Evolutionary conservation across 148 eudicot species (phyloP).

Genomic region (Talinum fruticosum): DNA sequence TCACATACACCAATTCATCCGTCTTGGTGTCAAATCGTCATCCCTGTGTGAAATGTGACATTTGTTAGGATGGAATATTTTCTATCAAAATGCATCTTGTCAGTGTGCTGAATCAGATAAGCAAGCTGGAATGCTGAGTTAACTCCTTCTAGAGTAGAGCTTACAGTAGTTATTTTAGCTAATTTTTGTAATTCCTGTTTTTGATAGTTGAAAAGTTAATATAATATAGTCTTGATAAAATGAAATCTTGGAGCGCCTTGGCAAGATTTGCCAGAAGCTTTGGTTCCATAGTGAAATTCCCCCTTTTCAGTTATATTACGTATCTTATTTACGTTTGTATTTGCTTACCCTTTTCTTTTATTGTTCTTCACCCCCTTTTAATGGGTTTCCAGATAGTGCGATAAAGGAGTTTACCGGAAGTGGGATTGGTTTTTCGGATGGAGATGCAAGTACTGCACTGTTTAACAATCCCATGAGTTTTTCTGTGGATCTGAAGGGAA

Average conservation of each 20-base stretch:
- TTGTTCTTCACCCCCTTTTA: neutral
- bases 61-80: neutral
- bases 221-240: neutral
- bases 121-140: neutral
- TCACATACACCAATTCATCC: too few species aligned
- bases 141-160: neutral
- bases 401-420: conserved; percentile 47
- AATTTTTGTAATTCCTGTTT: neutral
- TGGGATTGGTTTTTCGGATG: conserved; percentile 46
- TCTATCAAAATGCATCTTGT: neutral
- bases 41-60: neutral
- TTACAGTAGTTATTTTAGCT: neutral
- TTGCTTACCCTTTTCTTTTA: neutral
- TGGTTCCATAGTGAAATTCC: neutral
- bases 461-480: conserved; percentile 63
- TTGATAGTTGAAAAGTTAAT: neutral
- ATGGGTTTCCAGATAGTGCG: conserved; percentile 38
- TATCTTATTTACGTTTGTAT: neutral
- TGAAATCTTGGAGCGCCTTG: neutral
- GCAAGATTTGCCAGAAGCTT: neutral
- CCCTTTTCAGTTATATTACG: neutral
- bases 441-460: conserved; percentile 47
- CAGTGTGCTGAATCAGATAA: neutral
- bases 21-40: neutral
- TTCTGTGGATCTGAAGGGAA: conserved; percentile 66